phyloP scores from a whole-genome alignment of 1,139 yeast species.

The Hansenula anomala region DNA sequence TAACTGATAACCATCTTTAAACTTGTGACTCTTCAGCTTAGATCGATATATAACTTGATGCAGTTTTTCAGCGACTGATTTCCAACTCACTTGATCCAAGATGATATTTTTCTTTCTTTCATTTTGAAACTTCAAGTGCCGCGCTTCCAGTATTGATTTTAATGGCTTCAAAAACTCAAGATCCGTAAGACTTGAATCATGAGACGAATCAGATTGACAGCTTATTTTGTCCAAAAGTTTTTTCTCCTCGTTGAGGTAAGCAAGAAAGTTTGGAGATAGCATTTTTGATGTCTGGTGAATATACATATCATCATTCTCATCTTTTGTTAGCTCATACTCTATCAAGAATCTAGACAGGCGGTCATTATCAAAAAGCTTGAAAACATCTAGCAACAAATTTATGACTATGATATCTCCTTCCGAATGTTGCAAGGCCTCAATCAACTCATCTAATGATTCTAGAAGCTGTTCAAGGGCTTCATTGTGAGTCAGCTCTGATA shows the following conservation, averaged over 20 bases:
- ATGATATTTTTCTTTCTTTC: constrained; percentile 11
- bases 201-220: background rate
- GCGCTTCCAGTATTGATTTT: constrained; percentile 21
- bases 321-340: constrained; percentile 55
- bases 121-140: constrained; percentile 31
- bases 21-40: constrained; percentile 18
- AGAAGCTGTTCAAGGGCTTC: constrained; percentile 29
- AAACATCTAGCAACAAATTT: constrained; percentile 43
- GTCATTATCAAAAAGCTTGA: constrained; percentile 39
- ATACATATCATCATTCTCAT: constrained; percentile 41
- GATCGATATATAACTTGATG: constrained; percentile 22
- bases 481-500: constrained; percentile 13
- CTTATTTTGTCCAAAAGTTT: constrained; percentile 18
- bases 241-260: constrained; percentile 18
- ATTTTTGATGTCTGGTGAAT: constrained; percentile 34
- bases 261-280: constrained; percentile 4
- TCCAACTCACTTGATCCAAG: constrained; percentile 20
- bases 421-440: constrained; percentile 52
- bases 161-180: background rate
- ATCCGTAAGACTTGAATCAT: background rate
- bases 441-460: constrained; percentile 47
- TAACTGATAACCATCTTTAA: constrained; percentile 45
- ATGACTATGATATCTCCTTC: constrained; percentile 59
- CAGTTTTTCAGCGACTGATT: constrained; percentile 20
- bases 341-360: constrained; percentile 57